A percentile compares a stretch with the other conserved stretches of the same genome.
These are phyloP conservation scores for Calocybe gangraenosa DNA, from an alignment of 768 basidiomycete genomes.

Conservation along the genomic window DNA sequence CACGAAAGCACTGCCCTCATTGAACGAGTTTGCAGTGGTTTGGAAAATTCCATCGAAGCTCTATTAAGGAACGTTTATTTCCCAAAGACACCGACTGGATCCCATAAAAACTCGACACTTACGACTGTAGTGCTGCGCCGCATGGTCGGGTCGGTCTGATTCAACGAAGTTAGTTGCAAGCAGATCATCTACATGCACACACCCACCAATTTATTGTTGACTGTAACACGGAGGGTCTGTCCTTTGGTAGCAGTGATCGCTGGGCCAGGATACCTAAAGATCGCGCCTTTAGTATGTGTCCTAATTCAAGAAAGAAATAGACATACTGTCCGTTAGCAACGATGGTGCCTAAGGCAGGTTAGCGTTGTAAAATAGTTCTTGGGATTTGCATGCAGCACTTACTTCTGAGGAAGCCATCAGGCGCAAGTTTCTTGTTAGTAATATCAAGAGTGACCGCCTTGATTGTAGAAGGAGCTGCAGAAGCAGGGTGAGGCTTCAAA, in stretches of 20 bases:
- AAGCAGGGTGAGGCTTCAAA: conserved; percentile 11
- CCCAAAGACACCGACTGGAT: too few species aligned
- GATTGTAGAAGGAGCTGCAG: conserved; percentile 4
- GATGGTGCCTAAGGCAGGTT: conserved; percentile 15
- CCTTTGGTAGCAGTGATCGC: conserved; percentile 40
- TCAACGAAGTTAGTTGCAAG: neutral
- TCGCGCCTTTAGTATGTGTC: neutral
- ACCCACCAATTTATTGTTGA: conserved; percentile 37
- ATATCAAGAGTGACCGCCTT: conserved; percentile 31
- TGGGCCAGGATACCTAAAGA: conserved; percentile 38
- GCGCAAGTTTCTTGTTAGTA: conserved; percentile 34
- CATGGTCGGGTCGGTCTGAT: conserved; percentile 26
- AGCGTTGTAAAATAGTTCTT: neutral
- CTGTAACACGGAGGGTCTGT: conserved; percentile 36
- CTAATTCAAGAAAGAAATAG: neutral
- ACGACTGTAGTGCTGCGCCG: conserved; percentile 25
- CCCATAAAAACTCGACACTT: conserved; percentile 2
- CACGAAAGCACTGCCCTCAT: conserved; percentile 36
- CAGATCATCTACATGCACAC: neutral
- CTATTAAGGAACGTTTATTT: conserved; percentile 3
- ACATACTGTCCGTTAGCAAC: conserved; percentile 21
- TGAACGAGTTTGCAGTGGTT: conserved; percentile 17
- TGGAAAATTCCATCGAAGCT: conserved; percentile 27
- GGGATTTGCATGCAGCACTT: conserved; percentile 9
- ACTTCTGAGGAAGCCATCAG: conserved; percentile 36